These are phyloP conservation scores for Dysphania ambrosioides DNA, from an alignment of 148 eudicot genomes.

Conservation along the genomic window DNA sequence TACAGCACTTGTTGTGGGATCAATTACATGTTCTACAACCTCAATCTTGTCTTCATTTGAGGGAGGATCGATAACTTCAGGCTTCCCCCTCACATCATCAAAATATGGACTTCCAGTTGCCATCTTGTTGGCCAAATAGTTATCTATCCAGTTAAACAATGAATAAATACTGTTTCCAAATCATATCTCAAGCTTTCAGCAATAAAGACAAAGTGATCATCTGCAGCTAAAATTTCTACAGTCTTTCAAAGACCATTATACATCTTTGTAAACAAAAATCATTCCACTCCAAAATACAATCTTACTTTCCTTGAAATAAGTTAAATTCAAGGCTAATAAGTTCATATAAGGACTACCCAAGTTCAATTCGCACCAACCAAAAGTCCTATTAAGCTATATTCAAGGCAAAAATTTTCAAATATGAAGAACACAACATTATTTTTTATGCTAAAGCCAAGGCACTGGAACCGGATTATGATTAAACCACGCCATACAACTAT, in stretches of 20 bases:
- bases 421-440: no score
- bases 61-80: conserved; percentile 81
- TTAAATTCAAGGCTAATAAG: no score
- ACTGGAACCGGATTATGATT: not conserved
- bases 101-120: conserved; percentile 65
- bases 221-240: no score
- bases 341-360: not conserved
- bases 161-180: not conserved
- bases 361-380: not conserved
- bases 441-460: not conserved
- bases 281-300: no score
- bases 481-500: not conserved
- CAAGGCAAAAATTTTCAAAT: not conserved
- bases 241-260: no score
- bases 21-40: conserved; percentile 55
- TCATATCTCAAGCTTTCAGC: not conserved
- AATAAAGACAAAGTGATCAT: no score
- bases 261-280: no score
- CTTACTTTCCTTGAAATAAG: no score
- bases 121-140: conserved; percentile 36
- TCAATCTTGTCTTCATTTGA: conserved; percentile 60
- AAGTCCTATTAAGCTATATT: not conserved
- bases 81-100: conserved; percentile 60
- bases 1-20: conserved; percentile 48
- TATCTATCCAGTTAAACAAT: not conserved